A percentile compares a stretch with the other conserved stretches of the same genome.
These are phyloP conservation scores for Xerophyta viscosa DNA, from an alignment of 106 monocot species.

Conservation along the genomic window DNA sequence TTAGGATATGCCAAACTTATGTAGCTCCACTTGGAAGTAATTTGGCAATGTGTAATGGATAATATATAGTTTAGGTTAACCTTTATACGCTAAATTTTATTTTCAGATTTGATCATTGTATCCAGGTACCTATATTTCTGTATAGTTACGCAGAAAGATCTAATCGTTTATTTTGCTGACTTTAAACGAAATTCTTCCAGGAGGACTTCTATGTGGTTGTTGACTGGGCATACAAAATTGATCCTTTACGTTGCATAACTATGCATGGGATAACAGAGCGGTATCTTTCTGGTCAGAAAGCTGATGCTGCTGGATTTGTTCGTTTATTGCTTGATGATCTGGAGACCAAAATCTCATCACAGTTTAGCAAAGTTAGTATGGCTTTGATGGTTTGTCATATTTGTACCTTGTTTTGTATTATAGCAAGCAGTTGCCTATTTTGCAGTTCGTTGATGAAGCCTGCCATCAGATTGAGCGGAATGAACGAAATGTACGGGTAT, in stretches of 20 bases:
- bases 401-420: no score
- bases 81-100: no score
- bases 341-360: slow-evolving; percentile 60
- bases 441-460: slow-evolving; percentile 98
- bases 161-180: neutral
- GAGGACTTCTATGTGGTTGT: slow-evolving; percentile 89
- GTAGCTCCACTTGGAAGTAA: no score
- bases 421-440: no score
- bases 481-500: slow-evolving; percentile 75
- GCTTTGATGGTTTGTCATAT: no score
- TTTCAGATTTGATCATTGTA: no score
- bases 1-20: no score
- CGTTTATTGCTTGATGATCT: slow-evolving; percentile 82
- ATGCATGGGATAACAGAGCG: slow-evolving; percentile 96
- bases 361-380: slow-evolving; percentile 55
- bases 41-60: no score
- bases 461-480: slow-evolving; percentile 95
- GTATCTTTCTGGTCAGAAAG: slow-evolving; percentile 94
- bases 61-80: no score
- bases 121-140: neutral
- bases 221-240: slow-evolving; percentile 87
- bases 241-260: slow-evolving; percentile 87
- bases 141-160: neutral
- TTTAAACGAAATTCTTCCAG: slow-evolving; percentile 18
- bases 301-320: slow-evolving; percentile 87